A percentile compares a stretch with the other conserved stretches of the same genome.
These are phyloP conservation scores for Teratosphaeria viscida DNA, from an alignment of 2,329 filamentous ascomycete genomes.

Conservation along the genomic window DNA sequence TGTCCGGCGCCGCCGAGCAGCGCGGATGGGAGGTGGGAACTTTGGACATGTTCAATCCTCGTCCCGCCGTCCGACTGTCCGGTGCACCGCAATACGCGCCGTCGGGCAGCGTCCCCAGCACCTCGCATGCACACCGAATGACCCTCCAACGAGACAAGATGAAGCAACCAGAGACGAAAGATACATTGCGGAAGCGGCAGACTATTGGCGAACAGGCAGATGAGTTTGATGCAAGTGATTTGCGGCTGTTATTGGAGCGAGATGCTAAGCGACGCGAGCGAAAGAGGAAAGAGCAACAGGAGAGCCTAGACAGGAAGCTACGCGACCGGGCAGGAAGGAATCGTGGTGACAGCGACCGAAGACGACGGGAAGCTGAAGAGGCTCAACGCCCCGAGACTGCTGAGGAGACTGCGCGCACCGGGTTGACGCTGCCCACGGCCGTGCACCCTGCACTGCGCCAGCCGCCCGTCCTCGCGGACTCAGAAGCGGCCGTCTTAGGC, in stretches of 20 bases:
- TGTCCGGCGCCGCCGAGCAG: constrained; percentile 65
- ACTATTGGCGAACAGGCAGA: constrained; percentile 64
- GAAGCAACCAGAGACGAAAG: constrained; percentile 21
- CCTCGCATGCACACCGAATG: not conserved
- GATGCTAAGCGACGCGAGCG: constrained; percentile 71
- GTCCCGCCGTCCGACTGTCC: constrained; percentile 70
- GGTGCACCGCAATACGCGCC: constrained; percentile 48
- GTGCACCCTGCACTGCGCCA: constrained; percentile 26
- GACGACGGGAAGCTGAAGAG: constrained; percentile 43
- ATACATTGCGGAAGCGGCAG: constrained; percentile 41
- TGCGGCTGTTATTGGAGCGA: constrained; percentile 82
- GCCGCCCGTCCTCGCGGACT: constrained; percentile 4
- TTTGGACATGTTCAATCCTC: constrained; percentile 71
- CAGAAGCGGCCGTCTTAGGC: constrained; percentile 20
- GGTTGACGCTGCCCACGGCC: constrained; percentile 18
- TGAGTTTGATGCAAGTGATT: constrained; percentile 69
- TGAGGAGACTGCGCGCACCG: constrained; percentile 4
- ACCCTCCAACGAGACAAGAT: constrained; percentile 14
- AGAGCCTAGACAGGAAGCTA: constrained; percentile 55
- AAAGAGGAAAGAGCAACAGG: constrained; percentile 57
- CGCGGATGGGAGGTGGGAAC: constrained; percentile 71
- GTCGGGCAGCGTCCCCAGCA: constrained; percentile 21
- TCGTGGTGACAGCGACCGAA: constrained; percentile 25
- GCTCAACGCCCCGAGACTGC: constrained; percentile 23
- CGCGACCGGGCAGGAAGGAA: constrained; percentile 55